Base-by-base conservation (phyloP, 352 stramenopile species). In the Pythium dissimile region DNA sequence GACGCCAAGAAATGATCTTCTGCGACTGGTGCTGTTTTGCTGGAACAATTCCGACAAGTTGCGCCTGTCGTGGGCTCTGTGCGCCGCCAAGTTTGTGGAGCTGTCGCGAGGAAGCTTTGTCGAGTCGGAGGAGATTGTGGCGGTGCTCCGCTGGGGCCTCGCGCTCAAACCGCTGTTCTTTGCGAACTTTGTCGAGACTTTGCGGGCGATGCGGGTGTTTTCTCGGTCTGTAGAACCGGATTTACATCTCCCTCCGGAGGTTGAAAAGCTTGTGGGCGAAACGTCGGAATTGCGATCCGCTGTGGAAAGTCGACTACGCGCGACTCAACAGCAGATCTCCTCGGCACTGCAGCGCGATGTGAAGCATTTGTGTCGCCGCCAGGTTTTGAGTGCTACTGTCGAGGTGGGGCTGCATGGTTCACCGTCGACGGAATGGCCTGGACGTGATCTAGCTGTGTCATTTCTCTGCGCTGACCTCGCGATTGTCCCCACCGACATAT, bases 81-180 rank as follows among this genome's bases (percentile, higher is more conserved):
- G 77, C 42, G 74, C 74, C 28, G 62, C 66, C 15, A 86, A 84
- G 28, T 37, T 84, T 20, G 59, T 71, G 5, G 61, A 60, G 4
- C n/a, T 82, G 4, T 49, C 58, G 4, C 44, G 57, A 51, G 64
- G 66, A 5, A 49, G 66, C 4, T 27, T 41, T 0, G 54, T 62
- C 20, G 50, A 41, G 2, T 23, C 24, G 0, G 50, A 64, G 5
- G 66, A 77, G 0, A 47, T 72, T 7, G 10, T 71, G 15, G 65
- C 75, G 51, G 59, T 75, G 15, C 32, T 84, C 34, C 54, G 64
- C 35, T 87, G 74, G 74, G 69, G 53, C n/a, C 27, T 66, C 11
- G n/a, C 69, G 46, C 31, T 81, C 1, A 71, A 77, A 39, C 70
- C 74, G 3, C 21, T 71, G 15, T 64, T 87, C 24, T 85, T 87